Conservation (phyloP, 208 protist species). For the Balamuthia mandrillaris region DNA sequence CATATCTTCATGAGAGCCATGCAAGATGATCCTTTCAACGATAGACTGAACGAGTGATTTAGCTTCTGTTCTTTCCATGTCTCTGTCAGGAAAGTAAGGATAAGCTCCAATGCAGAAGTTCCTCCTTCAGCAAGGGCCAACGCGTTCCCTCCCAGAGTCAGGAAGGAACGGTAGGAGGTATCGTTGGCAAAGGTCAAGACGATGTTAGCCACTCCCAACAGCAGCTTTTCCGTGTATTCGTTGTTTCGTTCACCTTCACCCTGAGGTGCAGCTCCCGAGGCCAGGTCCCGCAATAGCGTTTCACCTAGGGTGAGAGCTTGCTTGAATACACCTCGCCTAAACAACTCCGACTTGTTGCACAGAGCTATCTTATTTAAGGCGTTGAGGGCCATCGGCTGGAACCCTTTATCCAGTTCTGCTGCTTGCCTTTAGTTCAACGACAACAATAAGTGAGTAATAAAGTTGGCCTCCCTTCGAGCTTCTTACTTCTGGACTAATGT, state of each 20-base stretch:
- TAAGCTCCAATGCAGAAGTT: constrained; percentile 6
- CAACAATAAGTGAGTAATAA: no score
- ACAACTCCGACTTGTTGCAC: constrained; percentile 1
- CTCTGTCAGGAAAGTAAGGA: not conserved
- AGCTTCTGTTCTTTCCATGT: no score
- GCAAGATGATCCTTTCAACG: not conserved
- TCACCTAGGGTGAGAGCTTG: not conserved
- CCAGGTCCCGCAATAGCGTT: no score
- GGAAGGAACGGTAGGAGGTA: not conserved
- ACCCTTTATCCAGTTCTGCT: no score
- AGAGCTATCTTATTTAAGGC: constrained; percentile 37
- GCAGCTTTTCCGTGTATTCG: constrained; percentile 15
- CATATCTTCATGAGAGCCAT: constrained; percentile 43
- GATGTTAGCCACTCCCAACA: constrained; percentile 26
- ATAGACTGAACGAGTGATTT: constrained; percentile 34
- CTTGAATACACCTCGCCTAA: not conserved
- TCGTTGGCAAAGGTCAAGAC: constrained; percentile 36
- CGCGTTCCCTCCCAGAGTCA: not conserved
- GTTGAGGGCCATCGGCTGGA: constrained; percentile 24
- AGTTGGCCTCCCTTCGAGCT: no score
- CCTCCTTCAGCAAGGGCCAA: constrained; percentile 12
- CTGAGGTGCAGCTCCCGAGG: no score
- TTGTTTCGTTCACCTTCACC: no score
- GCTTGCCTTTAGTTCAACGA: no score
- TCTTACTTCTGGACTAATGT: no score